phyloP scores from a whole-genome alignment of 78 protist species.

The Abeoforma whisleri region DNA sequence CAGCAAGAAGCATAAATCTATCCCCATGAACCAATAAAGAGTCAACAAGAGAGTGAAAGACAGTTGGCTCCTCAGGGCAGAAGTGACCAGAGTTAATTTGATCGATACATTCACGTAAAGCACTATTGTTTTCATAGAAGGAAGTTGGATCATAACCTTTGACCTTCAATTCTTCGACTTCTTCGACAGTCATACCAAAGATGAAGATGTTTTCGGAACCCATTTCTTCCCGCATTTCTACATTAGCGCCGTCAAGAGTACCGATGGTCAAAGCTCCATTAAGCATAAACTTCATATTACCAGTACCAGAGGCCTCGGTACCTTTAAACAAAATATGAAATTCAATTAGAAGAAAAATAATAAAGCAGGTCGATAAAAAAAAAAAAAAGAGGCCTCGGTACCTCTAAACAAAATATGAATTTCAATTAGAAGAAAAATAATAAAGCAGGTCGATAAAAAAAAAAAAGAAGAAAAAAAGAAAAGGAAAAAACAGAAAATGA shows the following conservation, averaged over 20 bases:
- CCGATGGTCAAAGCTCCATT: conserved; percentile 88
- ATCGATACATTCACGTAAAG: conserved; percentile 14
- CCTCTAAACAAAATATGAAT: no score
- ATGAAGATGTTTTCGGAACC: conserved; percentile 61
- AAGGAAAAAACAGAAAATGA: no score
- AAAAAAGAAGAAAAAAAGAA: no score
- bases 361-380: no score
- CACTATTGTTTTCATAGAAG: conserved; percentile 35
- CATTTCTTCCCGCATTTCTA: conserved; percentile 77
- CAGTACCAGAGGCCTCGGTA: conserved; percentile 89
- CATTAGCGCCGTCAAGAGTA: conserved; percentile 88
- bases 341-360: no score
- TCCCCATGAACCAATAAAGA: conserved; percentile 45
- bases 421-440: no score
- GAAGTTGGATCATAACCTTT: conserved; percentile 41
- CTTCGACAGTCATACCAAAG: conserved; percentile 46
- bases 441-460: no score
- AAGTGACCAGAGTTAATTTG: conserved; percentile 38
- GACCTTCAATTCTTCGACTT: conserved; percentile 45
- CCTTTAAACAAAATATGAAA: no score
- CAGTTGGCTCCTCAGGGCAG: conserved; percentile 9
- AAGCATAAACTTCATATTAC: conserved; percentile 81
- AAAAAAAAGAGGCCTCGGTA: conserved; percentile 85
- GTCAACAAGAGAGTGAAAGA: conserved; percentile 30
- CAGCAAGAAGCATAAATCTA: conserved; percentile 36